Conservation (phyloP, 257 asterid species). For the Rubia yunnanensis region DNA sequence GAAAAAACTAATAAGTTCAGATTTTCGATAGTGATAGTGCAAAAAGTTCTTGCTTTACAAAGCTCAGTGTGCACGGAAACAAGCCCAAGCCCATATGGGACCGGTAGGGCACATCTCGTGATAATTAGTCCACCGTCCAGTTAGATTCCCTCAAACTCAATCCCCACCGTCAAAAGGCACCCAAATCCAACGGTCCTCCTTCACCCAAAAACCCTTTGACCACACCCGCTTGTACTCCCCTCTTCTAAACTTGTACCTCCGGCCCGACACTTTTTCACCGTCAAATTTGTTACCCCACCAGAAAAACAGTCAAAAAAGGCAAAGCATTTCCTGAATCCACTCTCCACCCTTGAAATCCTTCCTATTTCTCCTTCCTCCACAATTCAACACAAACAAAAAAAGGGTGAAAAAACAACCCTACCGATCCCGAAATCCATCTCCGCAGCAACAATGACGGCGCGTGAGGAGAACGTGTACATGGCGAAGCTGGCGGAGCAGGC, state of each 20-base stretch:
- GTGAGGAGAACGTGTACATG: conserved; percentile 74
- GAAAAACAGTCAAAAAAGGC: neutral
- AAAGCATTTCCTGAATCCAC: conserved; percentile 7
- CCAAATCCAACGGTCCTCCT: conserved; percentile 7
- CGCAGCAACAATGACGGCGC: conserved; percentile 23
- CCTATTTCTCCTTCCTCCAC: neutral
- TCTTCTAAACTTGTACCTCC: neutral
- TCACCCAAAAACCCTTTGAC: conserved; percentile 4
- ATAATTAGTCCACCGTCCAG: conserved; percentile 10
- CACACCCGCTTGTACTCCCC: neutral
- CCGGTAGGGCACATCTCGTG: neutral
- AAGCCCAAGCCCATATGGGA: too few species aligned
- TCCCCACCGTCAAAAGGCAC: conserved; percentile 2
- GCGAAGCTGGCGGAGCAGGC: conserved; percentile 78
- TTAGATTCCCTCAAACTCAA: conserved; percentile 4
- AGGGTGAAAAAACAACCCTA: conserved; percentile 3
- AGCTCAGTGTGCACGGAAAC: too few species aligned
- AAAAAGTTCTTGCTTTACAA: too few species aligned
- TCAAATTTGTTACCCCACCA: neutral
- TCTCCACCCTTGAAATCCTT: conserved; percentile 9
- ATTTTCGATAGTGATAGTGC: too few species aligned
- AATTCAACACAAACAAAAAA: neutral
- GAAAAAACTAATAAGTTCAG: too few species aligned
- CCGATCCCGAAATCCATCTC: neutral
- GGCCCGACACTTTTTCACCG: neutral